phyloP scores from a whole-genome alignment of 345 rosid genomes.

The Murraya paniculata region DNA sequence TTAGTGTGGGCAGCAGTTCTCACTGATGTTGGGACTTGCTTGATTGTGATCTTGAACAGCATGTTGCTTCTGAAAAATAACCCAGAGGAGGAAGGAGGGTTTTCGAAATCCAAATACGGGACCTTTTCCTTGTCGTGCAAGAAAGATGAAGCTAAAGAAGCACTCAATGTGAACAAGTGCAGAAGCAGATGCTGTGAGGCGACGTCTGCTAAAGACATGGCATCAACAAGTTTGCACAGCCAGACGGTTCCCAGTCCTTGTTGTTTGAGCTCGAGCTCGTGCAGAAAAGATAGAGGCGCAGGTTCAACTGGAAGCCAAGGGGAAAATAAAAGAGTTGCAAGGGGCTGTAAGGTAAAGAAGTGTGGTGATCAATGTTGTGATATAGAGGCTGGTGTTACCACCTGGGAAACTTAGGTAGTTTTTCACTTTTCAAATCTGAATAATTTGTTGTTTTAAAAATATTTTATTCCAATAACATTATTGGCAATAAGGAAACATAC shows the following conservation, averaged over 20 bases:
- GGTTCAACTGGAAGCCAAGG: neutral
- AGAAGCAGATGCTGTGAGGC: neutral
- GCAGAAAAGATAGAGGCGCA: neutral
- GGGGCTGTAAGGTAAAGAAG: neutral
- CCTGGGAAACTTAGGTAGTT: neutral
- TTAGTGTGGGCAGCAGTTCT: slow-evolving; percentile 89
- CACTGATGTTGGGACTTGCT: slow-evolving; percentile 81
- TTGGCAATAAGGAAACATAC: too few species aligned
- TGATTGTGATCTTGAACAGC: slow-evolving; percentile 81
- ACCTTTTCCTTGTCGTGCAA: neutral
- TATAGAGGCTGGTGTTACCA: neutral
- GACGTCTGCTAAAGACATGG: neutral
- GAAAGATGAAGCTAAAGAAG: too few species aligned
- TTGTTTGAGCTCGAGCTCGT: neutral
- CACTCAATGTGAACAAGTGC: neutral
- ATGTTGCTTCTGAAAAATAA: slow-evolving; percentile 51
- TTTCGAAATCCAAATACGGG: neutral
- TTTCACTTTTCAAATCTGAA: too few species aligned
- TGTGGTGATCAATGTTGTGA: neutral
- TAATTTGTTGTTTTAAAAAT: too few species aligned
- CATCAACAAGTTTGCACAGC: neutral
- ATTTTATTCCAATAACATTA: too few species aligned
- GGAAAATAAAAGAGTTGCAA: neutral
- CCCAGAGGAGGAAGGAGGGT: neutral
- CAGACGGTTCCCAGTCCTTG: neutral